Conservation (phyloP, 148 eudicot genomes). For the Fallopia convolvulus region DNA sequence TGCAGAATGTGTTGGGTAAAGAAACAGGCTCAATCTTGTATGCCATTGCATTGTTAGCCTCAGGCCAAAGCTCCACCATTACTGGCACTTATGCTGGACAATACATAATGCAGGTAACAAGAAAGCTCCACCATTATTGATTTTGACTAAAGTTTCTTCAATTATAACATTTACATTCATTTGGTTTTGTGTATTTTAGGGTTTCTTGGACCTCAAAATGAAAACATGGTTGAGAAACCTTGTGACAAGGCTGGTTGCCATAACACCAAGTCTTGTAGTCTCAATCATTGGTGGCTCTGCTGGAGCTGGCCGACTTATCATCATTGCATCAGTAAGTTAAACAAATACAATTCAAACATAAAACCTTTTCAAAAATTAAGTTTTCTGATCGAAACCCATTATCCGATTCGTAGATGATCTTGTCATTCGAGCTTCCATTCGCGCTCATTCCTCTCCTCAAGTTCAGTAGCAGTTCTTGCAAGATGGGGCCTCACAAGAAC, state of each 20-base stretch:
- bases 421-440: conserved; percentile 93
- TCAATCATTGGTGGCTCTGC: conserved; percentile 73
- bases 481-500: conserved; percentile 95
- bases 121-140: not conserved
- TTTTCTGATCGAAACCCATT: not conserved
- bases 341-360: too few species aligned
- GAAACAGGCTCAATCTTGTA: conserved; percentile 60
- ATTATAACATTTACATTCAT: not conserved
- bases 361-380: too few species aligned
- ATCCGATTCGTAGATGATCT: conserved; percentile 53
- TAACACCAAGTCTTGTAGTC: conserved; percentile 75
- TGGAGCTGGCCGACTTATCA: conserved; percentile 70
- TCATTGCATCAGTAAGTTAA: conserved; percentile 75
- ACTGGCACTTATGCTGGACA: conserved; percentile 98
- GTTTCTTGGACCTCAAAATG: conserved; percentile 84
- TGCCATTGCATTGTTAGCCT: conserved; percentile 77
- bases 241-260: conserved; percentile 68
- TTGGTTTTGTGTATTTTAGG: conserved; percentile 27
- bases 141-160: not conserved
- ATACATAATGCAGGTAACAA: conserved; percentile 72
- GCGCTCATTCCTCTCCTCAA: conserved; percentile 95
- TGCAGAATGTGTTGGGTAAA: conserved; percentile 60
- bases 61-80: conserved; percentile 91
- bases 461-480: conserved; percentile 67
- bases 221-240: conserved; percentile 74